Percentiles rank a stretch among this genome's conserved stretches.
These are phyloP conservation scores for Fraxinus albicans DNA, from an alignment of 305 asterid genomes.

Conservation along the genomic window DNA sequence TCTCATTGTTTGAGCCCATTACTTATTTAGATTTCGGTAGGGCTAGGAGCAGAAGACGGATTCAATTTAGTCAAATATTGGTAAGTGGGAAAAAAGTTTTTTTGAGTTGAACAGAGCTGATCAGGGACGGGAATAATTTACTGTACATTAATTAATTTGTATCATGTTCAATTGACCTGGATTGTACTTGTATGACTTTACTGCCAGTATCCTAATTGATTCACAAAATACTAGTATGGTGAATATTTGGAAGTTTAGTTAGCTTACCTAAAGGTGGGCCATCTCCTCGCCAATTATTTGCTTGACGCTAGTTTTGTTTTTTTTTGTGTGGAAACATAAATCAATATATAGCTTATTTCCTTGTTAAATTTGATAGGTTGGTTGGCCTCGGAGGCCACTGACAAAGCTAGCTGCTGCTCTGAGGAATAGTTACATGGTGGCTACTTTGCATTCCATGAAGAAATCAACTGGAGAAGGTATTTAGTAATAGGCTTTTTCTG, in stretches of 20 bases:
- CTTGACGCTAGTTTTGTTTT: neutral
- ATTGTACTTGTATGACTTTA: neutral
- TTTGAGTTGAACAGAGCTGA: neutral
- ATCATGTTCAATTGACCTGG: neutral
- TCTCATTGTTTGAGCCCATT: neutral
- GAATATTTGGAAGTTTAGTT: neutral
- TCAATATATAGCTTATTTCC: neutral
- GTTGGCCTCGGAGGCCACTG: constrained; percentile 97
- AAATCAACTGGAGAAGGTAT: constrained; percentile 72
- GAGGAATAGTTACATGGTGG: constrained; percentile 92
- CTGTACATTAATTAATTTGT: neutral
- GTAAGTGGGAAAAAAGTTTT: neutral
- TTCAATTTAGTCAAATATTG: neutral
- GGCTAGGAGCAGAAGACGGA: neutral
- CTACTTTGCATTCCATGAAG: constrained; percentile 67
- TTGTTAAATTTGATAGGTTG: constrained; percentile 60
- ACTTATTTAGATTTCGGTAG: neutral
- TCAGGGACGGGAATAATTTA: neutral
- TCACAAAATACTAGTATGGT: neutral
- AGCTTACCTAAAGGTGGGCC: neutral
- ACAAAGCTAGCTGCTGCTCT: constrained; percentile 89
- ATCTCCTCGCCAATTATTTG: neutral
- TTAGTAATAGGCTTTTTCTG: constrained; percentile 23
- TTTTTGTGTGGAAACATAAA: neutral
- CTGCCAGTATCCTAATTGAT: neutral